Evolutionary conservation across 345 rosid genomes (phyloP).

Genomic region (Melastoma malabathricum): DNA sequence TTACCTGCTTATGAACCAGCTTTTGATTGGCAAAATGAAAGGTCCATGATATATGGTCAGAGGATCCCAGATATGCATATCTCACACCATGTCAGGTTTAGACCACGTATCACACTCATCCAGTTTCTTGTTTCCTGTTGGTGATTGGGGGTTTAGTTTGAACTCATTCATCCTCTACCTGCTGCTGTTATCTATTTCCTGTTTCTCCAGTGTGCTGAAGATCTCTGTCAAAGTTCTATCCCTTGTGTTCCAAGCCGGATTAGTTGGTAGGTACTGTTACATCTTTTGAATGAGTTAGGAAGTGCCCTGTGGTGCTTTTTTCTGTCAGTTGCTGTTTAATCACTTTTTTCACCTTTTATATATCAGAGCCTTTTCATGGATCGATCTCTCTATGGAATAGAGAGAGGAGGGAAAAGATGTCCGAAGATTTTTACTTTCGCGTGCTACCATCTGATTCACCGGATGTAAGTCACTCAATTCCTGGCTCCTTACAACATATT

Average conservation of each 20-base stretch:
- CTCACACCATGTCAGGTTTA: constrained; percentile 56
- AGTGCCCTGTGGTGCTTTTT: constrained; percentile 9
- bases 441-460: constrained; percentile 55
- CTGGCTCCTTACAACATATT: background rate
- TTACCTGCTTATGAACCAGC: constrained; percentile 99
- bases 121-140: background rate
- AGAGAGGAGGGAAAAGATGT: constrained; percentile 91
- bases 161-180: constrained; percentile 1
- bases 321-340: constrained; percentile 8
- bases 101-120: constrained; percentile 1
- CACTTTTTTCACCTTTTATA: constrained; percentile 2
- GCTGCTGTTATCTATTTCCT: constrained; percentile 6
- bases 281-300: background rate
- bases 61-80: constrained; percentile 71
- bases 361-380: constrained; percentile 85
- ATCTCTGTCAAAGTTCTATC: constrained; percentile 84
- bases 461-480: constrained; percentile 46
- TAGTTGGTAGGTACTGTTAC: constrained; percentile 48
- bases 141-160: background rate
- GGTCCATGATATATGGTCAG: constrained; percentile 82
- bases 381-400: constrained; percentile 77
- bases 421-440: constrained; percentile 82
- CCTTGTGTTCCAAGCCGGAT: constrained; percentile 77
- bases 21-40: constrained; percentile 97
- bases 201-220: constrained; percentile 69